phyloP scores from a whole-genome alignment of 805 yeast genomes.

The Saccharomyces jurei region DNA sequence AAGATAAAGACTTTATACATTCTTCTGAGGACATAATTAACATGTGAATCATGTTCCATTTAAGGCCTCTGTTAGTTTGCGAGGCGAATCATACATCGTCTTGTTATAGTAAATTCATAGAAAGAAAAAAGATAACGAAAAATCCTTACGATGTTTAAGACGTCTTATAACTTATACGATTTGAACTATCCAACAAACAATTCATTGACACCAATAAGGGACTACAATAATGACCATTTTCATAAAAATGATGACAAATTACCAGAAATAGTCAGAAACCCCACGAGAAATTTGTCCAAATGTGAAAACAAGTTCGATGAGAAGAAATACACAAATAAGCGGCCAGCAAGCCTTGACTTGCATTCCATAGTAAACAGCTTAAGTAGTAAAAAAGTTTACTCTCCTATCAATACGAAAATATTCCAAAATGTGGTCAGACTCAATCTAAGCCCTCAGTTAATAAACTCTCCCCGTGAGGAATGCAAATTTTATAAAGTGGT shows the following conservation, averaged over 20 bases:
- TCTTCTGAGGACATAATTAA: not conserved
- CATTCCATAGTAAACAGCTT: constrained; percentile 3
- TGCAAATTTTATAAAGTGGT: constrained; percentile 17
- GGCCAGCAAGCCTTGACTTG: constrained; percentile 24
- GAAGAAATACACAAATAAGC: constrained; percentile 7
- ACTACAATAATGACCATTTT: constrained; percentile 24
- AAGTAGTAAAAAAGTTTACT: constrained; percentile 27
- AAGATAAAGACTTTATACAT: not conserved
- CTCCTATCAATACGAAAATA: constrained; percentile 28
- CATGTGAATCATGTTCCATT: not conserved
- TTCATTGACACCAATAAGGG: constrained; percentile 28
- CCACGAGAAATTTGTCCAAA: constrained; percentile 2
- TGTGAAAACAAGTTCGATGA: constrained; percentile 1
- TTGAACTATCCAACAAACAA: constrained; percentile 17
- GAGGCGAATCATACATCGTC: not conserved
- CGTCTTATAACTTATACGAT: constrained; percentile 19
- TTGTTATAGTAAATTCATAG: not conserved
- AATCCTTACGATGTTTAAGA: constrained; percentile 20
- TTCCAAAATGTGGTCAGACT: constrained; percentile 13
- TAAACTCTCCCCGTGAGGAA: not conserved
- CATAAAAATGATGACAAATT: constrained; percentile 20
- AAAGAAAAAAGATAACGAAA: not conserved
- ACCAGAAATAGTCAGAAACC: constrained; percentile 8
- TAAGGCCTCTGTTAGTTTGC: not conserved
- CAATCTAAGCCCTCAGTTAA: constrained; percentile 1